phyloP scores from a whole-genome alignment of 164 flowering plant genomes.

The Hamamelis virginiana region DNA sequence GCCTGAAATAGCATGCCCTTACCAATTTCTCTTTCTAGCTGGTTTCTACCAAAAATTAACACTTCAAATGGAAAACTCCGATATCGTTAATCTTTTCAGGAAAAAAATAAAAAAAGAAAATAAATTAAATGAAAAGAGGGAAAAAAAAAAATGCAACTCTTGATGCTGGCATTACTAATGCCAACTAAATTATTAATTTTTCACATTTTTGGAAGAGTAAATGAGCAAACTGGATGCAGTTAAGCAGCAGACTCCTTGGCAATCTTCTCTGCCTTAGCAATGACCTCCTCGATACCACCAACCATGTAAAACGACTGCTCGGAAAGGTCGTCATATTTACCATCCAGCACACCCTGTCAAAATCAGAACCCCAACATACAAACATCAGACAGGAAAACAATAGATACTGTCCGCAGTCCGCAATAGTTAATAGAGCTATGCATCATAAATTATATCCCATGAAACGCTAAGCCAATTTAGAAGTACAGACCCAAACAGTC shows the following conservation, averaged over 20 bases:
- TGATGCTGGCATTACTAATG: constrained; percentile 35
- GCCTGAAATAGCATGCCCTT: too few species aligned
- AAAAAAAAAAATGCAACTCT: constrained; percentile 29
- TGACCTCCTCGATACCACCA: constrained; percentile 94
- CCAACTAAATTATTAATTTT: constrained; percentile 52
- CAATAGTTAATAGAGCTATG: too few species aligned
- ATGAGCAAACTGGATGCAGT: neutral
- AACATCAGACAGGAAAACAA: too few species aligned
- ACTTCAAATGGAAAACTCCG: constrained; percentile 19
- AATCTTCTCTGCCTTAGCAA: constrained; percentile 96
- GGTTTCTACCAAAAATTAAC: too few species aligned
- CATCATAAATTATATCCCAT: too few species aligned
- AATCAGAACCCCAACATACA: neutral
- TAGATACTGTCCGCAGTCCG: too few species aligned
- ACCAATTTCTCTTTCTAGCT: too few species aligned
- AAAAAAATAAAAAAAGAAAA: constrained; percentile 38
- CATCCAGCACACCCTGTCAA: constrained; percentile 87
- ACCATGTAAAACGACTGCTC: constrained; percentile 97
- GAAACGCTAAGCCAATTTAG: too few species aligned
- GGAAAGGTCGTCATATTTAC: constrained; percentile 87
- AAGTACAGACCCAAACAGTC: too few species aligned
- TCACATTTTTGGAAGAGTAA: constrained; percentile 3
- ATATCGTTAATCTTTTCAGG: constrained; percentile 18
- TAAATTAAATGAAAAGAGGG: too few species aligned
- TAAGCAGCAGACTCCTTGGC: constrained; percentile 77